Base-by-base conservation (phyloP, 169 alveolate genomes). In the Theileria equi region DNA sequence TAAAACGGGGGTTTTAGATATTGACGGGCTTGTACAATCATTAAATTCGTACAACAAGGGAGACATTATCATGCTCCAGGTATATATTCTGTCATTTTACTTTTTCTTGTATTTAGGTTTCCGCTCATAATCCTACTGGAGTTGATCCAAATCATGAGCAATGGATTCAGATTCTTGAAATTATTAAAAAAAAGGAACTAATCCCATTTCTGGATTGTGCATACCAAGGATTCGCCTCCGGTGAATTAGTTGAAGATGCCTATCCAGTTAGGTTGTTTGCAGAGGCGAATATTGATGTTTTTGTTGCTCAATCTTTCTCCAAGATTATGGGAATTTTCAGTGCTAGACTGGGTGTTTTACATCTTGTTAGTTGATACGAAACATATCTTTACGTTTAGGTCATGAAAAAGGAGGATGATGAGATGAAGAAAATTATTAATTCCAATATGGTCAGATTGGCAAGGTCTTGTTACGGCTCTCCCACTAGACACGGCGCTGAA, bases 271-370 rank as follows among this genome's bases (percentile, higher is more conserved):
- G 74, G 6, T 38, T 77, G 5, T 77, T 77, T 43, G 54, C 64
- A 4, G 70, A 58, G 4, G 47, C 43, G 41, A 76, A 47, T 23
- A 40, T 77, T 44, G 81, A 77, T 43, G 29, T 77, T 36, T 61
- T 77, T 34, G 76, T 77, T 26, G 72, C 86, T 11, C 86, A 77
- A 38, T 66, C 81, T 11, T 77, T 77, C 57, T 77, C 86, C 40
- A 77, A 77, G 50, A 77, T 57, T 66, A 77, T 77, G 86, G 38
- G 80, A 53, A 13, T 77, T n/a, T 77, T 60, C 40, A 55, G 81
- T 25, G 69, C 74, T 10, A 55, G 86, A 57, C 29, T 68, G 32
- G 86, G 86, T 47, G 35, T 58, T 34, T 57, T 77, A 31, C 86
- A 77, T 43, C 57, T 65, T 41, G 81, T 65, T 60, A 2, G 63